phyloP scores from a whole-genome alignment of 2,329 filamentous ascomycete genomes.

The Trichoderma sp. region DNA sequence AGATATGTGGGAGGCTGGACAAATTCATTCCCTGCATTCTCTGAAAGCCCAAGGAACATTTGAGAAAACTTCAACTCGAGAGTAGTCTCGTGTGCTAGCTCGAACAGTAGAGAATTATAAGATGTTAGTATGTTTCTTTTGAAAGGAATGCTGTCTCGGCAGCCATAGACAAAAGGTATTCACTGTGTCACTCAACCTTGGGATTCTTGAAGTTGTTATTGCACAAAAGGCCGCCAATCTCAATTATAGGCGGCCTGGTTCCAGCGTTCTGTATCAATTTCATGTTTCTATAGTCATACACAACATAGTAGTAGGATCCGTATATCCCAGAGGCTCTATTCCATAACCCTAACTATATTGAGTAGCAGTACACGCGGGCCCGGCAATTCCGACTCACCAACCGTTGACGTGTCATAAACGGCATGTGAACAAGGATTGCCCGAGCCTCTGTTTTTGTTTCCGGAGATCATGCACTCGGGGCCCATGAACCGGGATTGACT shows the following conservation, averaged over 20 bases:
- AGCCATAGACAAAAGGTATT: neutral
- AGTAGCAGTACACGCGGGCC: neutral
- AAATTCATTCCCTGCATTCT: neutral
- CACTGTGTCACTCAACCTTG: conserved; percentile 30
- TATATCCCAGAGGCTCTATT: neutral
- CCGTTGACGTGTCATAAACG: neutral
- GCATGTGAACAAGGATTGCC: neutral
- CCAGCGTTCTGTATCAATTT: neutral
- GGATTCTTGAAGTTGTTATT: conserved; percentile 37
- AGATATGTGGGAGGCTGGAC: conserved; percentile 55
- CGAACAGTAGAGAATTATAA: conserved; percentile 47
- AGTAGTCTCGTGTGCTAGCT: conserved; percentile 58
- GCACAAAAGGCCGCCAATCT: conserved; percentile 33
- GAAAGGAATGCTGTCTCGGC: conserved; percentile 27
- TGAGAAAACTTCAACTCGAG: conserved; percentile 44
- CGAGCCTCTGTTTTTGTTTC: neutral
- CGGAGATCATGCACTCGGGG: neutral
- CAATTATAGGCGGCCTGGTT: neutral
- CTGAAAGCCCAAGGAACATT: neutral
- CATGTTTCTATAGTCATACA: neutral
- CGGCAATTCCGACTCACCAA: neutral
- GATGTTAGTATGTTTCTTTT: conserved; percentile 53
- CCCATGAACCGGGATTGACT: conserved; percentile 24
- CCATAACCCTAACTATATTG: neutral
- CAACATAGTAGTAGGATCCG: neutral